Conservation (phyloP, 2,329 filamentous ascomycete genomes). For the Sarocladium brachiariae region DNA sequence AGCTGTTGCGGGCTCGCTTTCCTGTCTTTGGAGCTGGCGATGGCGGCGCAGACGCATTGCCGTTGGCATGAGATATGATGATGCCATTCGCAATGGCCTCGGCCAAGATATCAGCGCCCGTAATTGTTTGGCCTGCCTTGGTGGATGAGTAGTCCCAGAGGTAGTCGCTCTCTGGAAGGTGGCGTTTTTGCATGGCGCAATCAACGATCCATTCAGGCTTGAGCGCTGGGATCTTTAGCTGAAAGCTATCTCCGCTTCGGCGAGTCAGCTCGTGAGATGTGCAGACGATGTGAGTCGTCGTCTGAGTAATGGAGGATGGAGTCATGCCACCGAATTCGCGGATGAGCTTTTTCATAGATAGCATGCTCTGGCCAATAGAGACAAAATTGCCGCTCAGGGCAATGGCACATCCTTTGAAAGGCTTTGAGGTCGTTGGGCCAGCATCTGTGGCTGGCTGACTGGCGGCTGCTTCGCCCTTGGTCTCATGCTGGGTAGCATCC, state of each 20-base stretch:
- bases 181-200: slow-evolving; percentile 27
- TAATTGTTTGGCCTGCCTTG: background rate
- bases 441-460: background rate
- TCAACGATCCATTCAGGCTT: slow-evolving; percentile 55
- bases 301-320: slow-evolving; percentile 38
- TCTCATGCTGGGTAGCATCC: background rate
- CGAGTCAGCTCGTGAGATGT: slow-evolving; percentile 25
- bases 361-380: slow-evolving; percentile 43
- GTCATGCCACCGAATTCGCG: slow-evolving; percentile 41
- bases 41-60: slow-evolving; percentile 19
- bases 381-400: slow-evolving; percentile 56
- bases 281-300: slow-evolving; percentile 52
- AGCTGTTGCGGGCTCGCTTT: slow-evolving; percentile 18
- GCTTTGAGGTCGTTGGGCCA: slow-evolving; percentile 12
- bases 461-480: background rate
- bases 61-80: slow-evolving; percentile 9
- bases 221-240: slow-evolving; percentile 47
- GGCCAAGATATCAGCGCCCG: slow-evolving; percentile 4
- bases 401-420: slow-evolving; percentile 43
- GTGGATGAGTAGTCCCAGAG: slow-evolving; percentile 15
- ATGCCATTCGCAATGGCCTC: slow-evolving; percentile 8
- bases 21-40: slow-evolving; percentile 20
- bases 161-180: slow-evolving; percentile 18
- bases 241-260: background rate
- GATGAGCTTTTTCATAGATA: slow-evolving; percentile 38